phyloP scores from a whole-genome alignment of 2,329 filamentous ascomycete genomes.

The Hypoxylon sp. region DNA sequence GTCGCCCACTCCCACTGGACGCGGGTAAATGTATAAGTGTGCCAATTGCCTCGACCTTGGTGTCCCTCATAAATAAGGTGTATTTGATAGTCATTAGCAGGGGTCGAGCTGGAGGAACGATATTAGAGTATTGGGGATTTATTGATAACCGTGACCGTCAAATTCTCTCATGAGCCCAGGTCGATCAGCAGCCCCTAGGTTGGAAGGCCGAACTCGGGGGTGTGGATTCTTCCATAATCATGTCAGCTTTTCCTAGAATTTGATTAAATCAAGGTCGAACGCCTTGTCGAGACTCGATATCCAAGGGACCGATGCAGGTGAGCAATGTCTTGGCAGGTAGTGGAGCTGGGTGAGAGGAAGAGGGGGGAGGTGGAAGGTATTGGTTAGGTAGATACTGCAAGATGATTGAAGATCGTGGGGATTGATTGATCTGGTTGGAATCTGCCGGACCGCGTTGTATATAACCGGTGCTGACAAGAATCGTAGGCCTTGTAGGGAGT shows the following conservation, averaged over 20 bases:
- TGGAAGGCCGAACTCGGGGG: not conserved
- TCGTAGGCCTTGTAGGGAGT: conserved; percentile 2
- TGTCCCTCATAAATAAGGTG: conserved; percentile 9
- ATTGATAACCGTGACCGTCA: not conserved
- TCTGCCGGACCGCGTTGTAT: conserved; percentile 34
- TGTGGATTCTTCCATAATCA: not conserved
- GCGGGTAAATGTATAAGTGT: conserved; percentile 42
- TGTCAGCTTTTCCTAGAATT: not conserved
- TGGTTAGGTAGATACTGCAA: conserved; percentile 9
- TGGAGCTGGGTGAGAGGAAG: not conserved
- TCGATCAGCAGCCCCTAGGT: not conserved
- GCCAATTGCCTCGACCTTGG: conserved; percentile 26
- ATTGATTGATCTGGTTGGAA: conserved; percentile 15
- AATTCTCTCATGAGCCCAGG: not conserved
- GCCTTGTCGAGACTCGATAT: not conserved
- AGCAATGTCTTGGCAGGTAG: not conserved
- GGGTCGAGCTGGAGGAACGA: conserved; percentile 5
- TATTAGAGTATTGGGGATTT: conserved; percentile 9
- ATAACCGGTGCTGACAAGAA: conserved; percentile 35
- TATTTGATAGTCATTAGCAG: not conserved
- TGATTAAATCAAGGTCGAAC: not conserved
- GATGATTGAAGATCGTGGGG: conserved; percentile 15
- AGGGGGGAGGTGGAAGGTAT: conserved; percentile 1
- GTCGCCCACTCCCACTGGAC: conserved; percentile 33
- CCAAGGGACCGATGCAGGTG: not conserved